These are phyloP conservation scores for Malassezia yamatoensis DNA, from an alignment of 1,284 basidiomycete genomes.

Conservation along the genomic window DNA sequence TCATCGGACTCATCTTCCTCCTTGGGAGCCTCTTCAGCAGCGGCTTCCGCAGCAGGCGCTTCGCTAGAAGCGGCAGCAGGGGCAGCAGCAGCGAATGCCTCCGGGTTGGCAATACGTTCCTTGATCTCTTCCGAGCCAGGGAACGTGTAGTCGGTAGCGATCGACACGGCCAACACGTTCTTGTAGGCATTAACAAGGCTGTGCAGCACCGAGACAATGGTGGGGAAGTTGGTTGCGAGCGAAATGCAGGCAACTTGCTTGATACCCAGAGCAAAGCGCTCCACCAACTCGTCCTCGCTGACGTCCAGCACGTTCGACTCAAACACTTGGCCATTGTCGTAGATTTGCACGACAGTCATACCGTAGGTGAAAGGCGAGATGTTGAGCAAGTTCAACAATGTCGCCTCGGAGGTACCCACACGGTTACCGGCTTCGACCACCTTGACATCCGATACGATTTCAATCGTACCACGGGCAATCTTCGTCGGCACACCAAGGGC, in stretches of 20 bases:
- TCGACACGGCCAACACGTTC: slow-evolving; percentile 76
- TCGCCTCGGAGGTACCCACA: slow-evolving; percentile 94
- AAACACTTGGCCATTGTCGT: slow-evolving; percentile 54
- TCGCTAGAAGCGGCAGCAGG: slow-evolving; percentile 54
- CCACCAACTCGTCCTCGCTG: slow-evolving; percentile 77
- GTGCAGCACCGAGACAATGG: slow-evolving; percentile 84
- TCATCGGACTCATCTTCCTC: slow-evolving; percentile 57
- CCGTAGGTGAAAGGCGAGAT: slow-evolving; percentile 79
- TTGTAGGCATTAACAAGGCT: slow-evolving; percentile 98
- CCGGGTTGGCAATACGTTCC: slow-evolving; percentile 91
- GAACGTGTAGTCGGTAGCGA: slow-evolving; percentile 90
- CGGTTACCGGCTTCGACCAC: slow-evolving; percentile 82
- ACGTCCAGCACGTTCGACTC: slow-evolving; percentile 79
- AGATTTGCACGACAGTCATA: slow-evolving; percentile 68
- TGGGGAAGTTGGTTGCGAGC: slow-evolving; percentile 87
- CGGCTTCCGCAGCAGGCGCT: slow-evolving; percentile 49
- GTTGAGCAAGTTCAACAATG: slow-evolving; percentile 97
- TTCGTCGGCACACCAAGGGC: slow-evolving; percentile 98
- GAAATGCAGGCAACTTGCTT: slow-evolving; percentile 94
- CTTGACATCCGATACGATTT: slow-evolving; percentile 95
- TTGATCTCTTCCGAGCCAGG: slow-evolving; percentile 92
- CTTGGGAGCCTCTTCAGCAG: slow-evolving; percentile 47
- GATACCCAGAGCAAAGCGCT: slow-evolving; percentile 81
- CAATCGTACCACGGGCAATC: slow-evolving; percentile 99
- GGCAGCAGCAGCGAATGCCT: slow-evolving; percentile 71